Percentiles rank a stretch among this genome's conserved stretches.
phyloP scores from a whole-genome alignment of 192 early-diverging fungal genomes.

The Gamsiella multidivaricata region DNA sequence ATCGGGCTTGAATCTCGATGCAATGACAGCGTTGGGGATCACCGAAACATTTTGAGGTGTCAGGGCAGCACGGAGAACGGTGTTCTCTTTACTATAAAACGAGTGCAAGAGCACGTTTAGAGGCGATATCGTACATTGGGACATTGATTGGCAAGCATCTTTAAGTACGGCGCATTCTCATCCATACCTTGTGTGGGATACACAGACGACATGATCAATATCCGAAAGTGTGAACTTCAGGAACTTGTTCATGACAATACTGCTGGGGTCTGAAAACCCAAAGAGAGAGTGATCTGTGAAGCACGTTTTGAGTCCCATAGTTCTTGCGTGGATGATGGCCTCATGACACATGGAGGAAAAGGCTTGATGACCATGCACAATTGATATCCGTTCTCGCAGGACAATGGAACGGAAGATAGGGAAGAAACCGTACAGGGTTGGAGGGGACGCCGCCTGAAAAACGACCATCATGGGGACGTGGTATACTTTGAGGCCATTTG shows the following conservation, averaged over 20 bases:
- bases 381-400: constrained; percentile 89
- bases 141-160: not conserved
- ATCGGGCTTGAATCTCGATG: constrained; percentile 89
- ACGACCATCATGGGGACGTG: constrained; percentile 89
- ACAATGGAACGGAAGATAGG: constrained; percentile 94
- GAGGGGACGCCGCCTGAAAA: constrained; percentile 87
- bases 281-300: constrained; percentile 99
- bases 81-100: constrained; percentile 97
- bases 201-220: constrained; percentile 97
- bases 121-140: too few relatives aligned
- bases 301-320: constrained; percentile 92
- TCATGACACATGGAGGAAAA: constrained; percentile 96
- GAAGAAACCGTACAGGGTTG: constrained; percentile 91
- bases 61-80: constrained; percentile 91
- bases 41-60: constrained; percentile 92
- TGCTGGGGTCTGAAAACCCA: constrained; percentile 94
- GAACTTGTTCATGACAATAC: constrained; percentile 96
- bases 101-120: too few relatives aligned
- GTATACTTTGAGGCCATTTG: constrained; percentile 95
- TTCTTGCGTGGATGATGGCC: constrained; percentile 93
- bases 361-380: constrained; percentile 97
- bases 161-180: not conserved
- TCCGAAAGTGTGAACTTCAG: constrained; percentile 98
- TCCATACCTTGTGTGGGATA: constrained; percentile 89
- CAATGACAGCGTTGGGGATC: constrained; percentile 98